Conservation (phyloP, 768 basidiomycete species). For the button mushroom (Agaricus bisporus) region DNA sequence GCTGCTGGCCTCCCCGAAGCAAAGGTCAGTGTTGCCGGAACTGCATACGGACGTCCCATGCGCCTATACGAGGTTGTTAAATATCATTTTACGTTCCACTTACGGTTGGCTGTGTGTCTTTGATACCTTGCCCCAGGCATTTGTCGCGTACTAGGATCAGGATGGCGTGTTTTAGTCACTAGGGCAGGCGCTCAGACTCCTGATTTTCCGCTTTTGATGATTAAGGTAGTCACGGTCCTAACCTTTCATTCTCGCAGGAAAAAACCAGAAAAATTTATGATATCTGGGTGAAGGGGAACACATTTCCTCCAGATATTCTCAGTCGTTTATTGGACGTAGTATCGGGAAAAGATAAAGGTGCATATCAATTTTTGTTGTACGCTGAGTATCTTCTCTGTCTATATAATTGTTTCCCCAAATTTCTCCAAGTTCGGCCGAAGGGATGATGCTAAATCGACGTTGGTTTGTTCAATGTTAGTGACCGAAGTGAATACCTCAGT, state of each 20-base stretch:
- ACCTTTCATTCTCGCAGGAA: slow-evolving; percentile 61
- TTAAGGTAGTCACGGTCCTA: slow-evolving; percentile 26
- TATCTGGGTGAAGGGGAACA: slow-evolving; percentile 90
- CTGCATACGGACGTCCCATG: slow-evolving; percentile 8
- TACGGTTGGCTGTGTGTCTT: background rate
- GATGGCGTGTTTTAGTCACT: slow-evolving; percentile 11
- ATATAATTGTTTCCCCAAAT: slow-evolving; percentile 53
- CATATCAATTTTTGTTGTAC: slow-evolving; percentile 69
- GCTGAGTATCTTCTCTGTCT: slow-evolving; percentile 72
- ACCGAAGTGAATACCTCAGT: slow-evolving; percentile 34
- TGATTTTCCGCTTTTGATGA: slow-evolving; percentile 13
- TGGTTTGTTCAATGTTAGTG: slow-evolving; percentile 60
- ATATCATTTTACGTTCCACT: background rate
- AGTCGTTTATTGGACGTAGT: slow-evolving; percentile 66
- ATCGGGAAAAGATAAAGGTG: slow-evolving; percentile 78
- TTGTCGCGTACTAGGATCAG: slow-evolving; percentile 14
- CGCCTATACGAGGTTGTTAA: background rate
- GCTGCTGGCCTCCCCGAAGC: slow-evolving; percentile 59
- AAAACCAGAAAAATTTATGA: slow-evolving; percentile 96
- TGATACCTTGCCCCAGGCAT: background rate
- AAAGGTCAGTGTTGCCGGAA: slow-evolving; percentile 63
- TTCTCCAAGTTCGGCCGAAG: slow-evolving; percentile 41
- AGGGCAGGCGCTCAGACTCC: background rate
- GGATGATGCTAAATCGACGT: slow-evolving; percentile 60
- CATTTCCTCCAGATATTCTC: slow-evolving; percentile 77